Base-by-base conservation (phyloP, 306 rosid genomes). In the Cucurbita ficifolia region DNA sequence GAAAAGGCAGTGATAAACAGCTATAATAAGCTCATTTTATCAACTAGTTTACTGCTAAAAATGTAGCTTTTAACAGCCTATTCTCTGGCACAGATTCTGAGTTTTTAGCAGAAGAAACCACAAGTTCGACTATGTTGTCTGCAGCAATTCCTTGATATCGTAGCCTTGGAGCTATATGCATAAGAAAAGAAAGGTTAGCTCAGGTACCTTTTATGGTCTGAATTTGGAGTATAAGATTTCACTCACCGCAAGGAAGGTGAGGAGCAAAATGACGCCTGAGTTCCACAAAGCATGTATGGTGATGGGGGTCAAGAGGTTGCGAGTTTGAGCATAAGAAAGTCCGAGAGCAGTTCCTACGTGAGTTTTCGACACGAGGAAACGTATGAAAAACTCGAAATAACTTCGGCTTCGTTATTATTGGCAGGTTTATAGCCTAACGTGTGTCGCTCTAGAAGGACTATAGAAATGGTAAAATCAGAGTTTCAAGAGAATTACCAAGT, bases 281-380 rank as follows among this genome's bases (percentile, higher is more conserved):
- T 95, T 95, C 97, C 99, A 95, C 69, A 95, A 76, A 2, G 96
- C 95, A 80, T 95, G 99, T 74, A 95, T 88, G 43, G 96, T 89
- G 81, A 95, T 91, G n/a, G 97, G 97, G 61, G 97, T 95, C 48
- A 91, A 81, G 76, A 95, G 97, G 81, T 95, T 95, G 78, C 69
- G 97, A 67, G 99, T 95, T 85, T 95, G 99, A 84, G 99, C 96
- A 58, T 91, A 95, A 6, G 99, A 91, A 77, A 91, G 77, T 81
- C 99, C 97, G 84, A 95, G 76, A 77, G 90, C 96, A 86, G 83
- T 38, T 18, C 97, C 99, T 95, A 73, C 55, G 81, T 2, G 75
- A 78, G 72, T 71, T 70, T 85, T 29, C 10, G 51, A 21, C 56
- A 22, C 58, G 29, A 56, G 51, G 54, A 50, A 50, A 36, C 70